Conservation (phyloP, 1,284 basidiomycete species). For the Ceratobasidium sp. region DNA sequence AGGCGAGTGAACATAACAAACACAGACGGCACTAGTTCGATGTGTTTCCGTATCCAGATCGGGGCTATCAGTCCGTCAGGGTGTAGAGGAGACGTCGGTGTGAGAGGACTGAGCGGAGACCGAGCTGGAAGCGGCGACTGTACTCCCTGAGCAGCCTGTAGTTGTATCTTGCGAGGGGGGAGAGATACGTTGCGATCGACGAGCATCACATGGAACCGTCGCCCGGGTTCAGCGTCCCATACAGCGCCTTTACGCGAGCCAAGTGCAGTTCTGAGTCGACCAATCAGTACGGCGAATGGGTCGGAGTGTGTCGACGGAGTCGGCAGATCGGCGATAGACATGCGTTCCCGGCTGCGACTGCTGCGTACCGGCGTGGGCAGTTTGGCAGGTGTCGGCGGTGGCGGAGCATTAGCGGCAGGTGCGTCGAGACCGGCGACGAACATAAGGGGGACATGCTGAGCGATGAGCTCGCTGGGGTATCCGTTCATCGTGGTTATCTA, state of each 20-base stretch:
- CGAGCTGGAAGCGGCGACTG: slow-evolving; percentile 61
- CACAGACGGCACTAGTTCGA: slow-evolving; percentile 88
- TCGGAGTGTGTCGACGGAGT: slow-evolving; percentile 46
- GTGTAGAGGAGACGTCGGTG: slow-evolving; percentile 86
- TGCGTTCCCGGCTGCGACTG: slow-evolving; percentile 26
- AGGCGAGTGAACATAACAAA: slow-evolving; percentile 91
- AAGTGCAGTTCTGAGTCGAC: slow-evolving; percentile 68
- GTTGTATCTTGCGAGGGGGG: slow-evolving; percentile 85
- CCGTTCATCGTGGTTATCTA: slow-evolving; percentile 76
- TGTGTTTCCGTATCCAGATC: slow-evolving; percentile 97
- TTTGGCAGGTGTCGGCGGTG: slow-evolving; percentile 47
- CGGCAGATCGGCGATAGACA: slow-evolving; percentile 36
- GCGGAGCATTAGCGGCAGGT: slow-evolving; percentile 48
- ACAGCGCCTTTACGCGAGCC: slow-evolving; percentile 69
- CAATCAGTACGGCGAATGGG: slow-evolving; percentile 66
- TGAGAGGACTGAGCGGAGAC: slow-evolving; percentile 91
- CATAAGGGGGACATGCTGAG: slow-evolving; percentile 90
- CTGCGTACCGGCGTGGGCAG: slow-evolving; percentile 63
- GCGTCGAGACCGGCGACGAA: slow-evolving; percentile 87
- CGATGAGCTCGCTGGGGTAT: slow-evolving; percentile 85
- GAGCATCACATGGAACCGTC: slow-evolving; percentile 82
- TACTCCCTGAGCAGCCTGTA: slow-evolving; percentile 60
- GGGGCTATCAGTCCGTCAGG: slow-evolving; percentile 97
- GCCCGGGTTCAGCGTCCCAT: slow-evolving; percentile 62
- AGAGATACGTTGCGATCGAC: slow-evolving; percentile 69